Evolutionary conservation across 495 filamentous ascomycete species (phyloP).

Genomic region (Articulospora tetracladia): DNA sequence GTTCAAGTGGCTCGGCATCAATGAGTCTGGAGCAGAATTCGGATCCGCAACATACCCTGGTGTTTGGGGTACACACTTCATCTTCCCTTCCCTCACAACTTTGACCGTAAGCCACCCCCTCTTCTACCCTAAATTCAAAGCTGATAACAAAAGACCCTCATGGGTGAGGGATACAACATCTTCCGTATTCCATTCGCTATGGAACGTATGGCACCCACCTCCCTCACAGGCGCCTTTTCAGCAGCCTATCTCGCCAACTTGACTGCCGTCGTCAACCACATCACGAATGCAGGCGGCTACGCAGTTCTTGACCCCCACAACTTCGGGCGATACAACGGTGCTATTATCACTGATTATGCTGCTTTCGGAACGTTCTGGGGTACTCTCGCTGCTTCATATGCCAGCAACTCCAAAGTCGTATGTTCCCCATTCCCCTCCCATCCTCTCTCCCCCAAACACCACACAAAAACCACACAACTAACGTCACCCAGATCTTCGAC

Average conservation of each 20-base stretch:
- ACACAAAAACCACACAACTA: not conserved
- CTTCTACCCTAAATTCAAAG: not conserved
- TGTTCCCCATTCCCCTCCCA: not conserved
- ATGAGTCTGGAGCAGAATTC: constrained; percentile 54
- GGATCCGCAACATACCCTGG: constrained; percentile 35
- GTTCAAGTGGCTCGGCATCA: constrained; percentile 35
- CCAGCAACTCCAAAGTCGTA: constrained; percentile 43
- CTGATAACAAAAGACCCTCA: constrained; percentile 36
- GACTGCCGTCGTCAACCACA: constrained; percentile 48
- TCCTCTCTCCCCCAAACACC: not conserved
- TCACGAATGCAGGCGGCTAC: constrained; percentile 54
- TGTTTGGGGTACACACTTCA: constrained; percentile 2
- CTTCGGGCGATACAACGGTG: constrained; percentile 52
- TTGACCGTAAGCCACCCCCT: constrained; percentile 34
- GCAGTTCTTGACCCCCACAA: constrained; percentile 62
- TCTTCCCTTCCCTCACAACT: constrained; percentile 16
- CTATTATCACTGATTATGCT: constrained; percentile 48
- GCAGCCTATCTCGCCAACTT: constrained; percentile 45
- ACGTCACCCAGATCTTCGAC: constrained; percentile 40
- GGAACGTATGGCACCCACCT: constrained; percentile 58
- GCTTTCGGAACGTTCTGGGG: constrained; percentile 55
- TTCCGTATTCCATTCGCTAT: constrained; percentile 49
- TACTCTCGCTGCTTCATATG: constrained; percentile 51
- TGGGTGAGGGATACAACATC: constrained; percentile 55
- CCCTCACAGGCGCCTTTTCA: constrained; percentile 41